These are phyloP conservation scores for Daldinia vernicosa DNA, from an alignment of 495 filamentous ascomycete species.

Conservation along the genomic window DNA sequence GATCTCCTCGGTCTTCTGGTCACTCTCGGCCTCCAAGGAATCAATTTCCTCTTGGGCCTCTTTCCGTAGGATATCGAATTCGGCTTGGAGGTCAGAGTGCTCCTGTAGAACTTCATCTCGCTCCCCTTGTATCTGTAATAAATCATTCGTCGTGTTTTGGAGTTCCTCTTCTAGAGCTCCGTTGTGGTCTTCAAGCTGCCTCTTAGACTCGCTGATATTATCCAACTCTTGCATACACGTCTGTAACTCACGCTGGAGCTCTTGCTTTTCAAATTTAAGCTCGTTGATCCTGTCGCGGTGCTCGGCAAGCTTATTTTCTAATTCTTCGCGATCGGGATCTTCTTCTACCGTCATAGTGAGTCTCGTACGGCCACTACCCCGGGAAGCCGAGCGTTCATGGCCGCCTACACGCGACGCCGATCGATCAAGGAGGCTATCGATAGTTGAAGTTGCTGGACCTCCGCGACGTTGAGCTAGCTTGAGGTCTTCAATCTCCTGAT, in stretches of 20 bases:
- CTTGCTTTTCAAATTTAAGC: constrained; percentile 83
- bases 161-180: constrained; percentile 77
- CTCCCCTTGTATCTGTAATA: constrained; percentile 83
- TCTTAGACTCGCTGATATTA: constrained; percentile 64
- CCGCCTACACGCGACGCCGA: constrained; percentile 84
- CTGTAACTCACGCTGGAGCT: constrained; percentile 78
- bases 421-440: constrained; percentile 91
- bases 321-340: constrained; percentile 84
- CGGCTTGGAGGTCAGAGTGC: constrained; percentile 79
- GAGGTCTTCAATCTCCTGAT: constrained; percentile 96
- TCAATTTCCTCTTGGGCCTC: constrained; percentile 88
- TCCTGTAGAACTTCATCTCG: constrained; percentile 84
- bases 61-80: constrained; percentile 78
- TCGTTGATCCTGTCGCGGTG: constrained; percentile 86
- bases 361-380: constrained; percentile 74
- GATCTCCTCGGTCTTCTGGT: constrained; percentile 75
- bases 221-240: constrained; percentile 73
- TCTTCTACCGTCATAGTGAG: constrained; percentile 68
- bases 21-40: constrained; percentile 79
- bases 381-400: constrained; percentile 71
- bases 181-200: constrained; percentile 66
- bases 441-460: constrained; percentile 67
- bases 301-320: constrained; percentile 82
- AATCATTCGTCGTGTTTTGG: constrained; percentile 77
- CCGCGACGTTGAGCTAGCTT: constrained; percentile 83